Evolutionary conservation across 1,284 basidiomycete genomes (phyloP), one percentile per base, ranked within the genome.

Genomic region (Phylloporus sp.): DNA sequence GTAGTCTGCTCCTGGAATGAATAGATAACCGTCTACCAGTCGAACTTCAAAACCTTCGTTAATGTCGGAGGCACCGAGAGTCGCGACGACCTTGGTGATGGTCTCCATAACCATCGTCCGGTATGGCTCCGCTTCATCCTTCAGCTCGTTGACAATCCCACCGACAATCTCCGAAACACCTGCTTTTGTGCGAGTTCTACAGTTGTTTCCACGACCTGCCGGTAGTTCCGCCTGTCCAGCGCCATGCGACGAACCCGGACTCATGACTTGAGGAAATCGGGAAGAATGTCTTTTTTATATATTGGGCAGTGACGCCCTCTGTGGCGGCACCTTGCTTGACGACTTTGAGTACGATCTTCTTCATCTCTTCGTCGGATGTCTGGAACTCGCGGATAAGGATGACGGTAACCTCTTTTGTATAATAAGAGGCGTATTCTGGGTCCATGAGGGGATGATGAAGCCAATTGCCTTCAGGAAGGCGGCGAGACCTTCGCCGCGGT

Each of bases 41-140:
- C n/a, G n/a, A n/a, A n/a, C n/a, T n/a, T n/a, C n/a, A n/a, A n/a
- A n/a, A n/a, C n/a, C n/a, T n/a, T n/a, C n/a, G n/a, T n/a, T n/a
- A n/a, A n/a, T 94, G 77, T 99, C 98, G 1, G 97, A 95, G 3
- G 97, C 95, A 66, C 98, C 97, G 6, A 98, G 89, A 17, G 92
- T 93, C 11, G 92, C 91, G 41, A 99, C 88, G 49, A 99, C 98
- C 80, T 98, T 98, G 29, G 96, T 98, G 74, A 99, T 98, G 0
- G 98, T 99, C 84, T 99, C 98, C 97, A 99, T 99, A 55, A 98
- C 97, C 98, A 99, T 99, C 87, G 99, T 99, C 72, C 97, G 87
- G 85, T 97, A 99, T 10, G 96, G 96, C 83, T 99, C 98, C 2
- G 93, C 93, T 80, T 97, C 95, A 75, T 97, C 95, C 85, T 99